phyloP scores from a whole-genome alignment of 1,139 yeast genomes.

The Sugiyamaella castrensis region DNA sequence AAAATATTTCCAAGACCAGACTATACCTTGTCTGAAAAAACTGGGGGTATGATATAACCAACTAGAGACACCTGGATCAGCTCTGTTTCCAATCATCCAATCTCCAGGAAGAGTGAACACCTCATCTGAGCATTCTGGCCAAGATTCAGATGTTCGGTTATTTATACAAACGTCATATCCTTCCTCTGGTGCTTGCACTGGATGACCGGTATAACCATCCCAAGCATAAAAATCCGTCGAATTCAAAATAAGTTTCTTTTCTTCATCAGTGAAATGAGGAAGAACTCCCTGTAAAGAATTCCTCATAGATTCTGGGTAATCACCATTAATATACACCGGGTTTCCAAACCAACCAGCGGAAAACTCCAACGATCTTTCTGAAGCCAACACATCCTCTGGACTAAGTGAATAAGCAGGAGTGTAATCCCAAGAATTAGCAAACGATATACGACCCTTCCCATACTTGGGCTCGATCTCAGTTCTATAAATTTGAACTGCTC shows the following conservation, averaged over 20 bases:
- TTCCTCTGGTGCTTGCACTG: conserved; percentile 31
- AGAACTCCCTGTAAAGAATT: conserved; percentile 27
- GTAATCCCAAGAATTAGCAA: conserved; percentile 32
- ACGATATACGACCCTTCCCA: conserved; percentile 31
- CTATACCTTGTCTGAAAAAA: conserved; percentile 25
- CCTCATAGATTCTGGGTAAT: conserved; percentile 36
- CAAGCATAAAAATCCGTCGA: conserved; percentile 40
- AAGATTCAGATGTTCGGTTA: conserved; percentile 18
- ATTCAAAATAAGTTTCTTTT: conserved; percentile 30
- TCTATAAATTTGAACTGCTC: conserved; percentile 36
- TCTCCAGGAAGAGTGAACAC: conserved; percentile 29
- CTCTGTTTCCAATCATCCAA: conserved; percentile 37
- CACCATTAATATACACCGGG: conserved; percentile 39
- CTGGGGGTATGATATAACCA: conserved; percentile 29
- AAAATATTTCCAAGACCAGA: conserved; percentile 30
- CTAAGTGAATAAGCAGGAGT: conserved; percentile 25
- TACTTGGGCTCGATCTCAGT: conserved; percentile 33
- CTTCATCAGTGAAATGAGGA: conserved; percentile 35
- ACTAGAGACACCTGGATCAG: conserved; percentile 26
- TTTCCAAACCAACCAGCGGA: conserved; percentile 36
- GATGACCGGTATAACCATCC: conserved; percentile 40
- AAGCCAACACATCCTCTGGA: conserved; percentile 29
- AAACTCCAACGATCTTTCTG: conserved; percentile 35
- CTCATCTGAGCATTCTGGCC: conserved; percentile 27
- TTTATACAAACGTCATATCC: conserved; percentile 31